Base-by-base conservation (phyloP, 148 eudicot species). In the Suaeda aralocaspica region DNA sequence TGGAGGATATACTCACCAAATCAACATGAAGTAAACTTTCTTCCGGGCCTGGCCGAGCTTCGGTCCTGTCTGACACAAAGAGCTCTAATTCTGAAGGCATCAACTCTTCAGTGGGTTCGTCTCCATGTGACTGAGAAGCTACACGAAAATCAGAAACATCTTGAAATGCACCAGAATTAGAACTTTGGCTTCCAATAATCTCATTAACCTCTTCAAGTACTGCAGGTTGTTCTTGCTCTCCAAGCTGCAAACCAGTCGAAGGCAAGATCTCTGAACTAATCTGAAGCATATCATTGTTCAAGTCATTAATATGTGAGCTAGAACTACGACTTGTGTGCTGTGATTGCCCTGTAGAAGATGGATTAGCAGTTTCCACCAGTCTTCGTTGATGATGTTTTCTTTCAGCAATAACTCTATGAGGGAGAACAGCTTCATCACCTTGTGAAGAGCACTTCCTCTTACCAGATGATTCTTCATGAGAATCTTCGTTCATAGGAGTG, bases 11-110 rank as follows among this genome's bases (percentile, higher is more conserved):
- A 73, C 86, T 82, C 71, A 74, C 80, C 74, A 80, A 44, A 74
- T 86, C 86, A 64, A 86, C 82, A 55, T 86, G 88, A 71, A 84
- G 74, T 66, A 77, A 45, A 77, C 68, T 83, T 64, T 77, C 84
- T 76, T 75, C 86, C 59, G 84, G 64, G 48, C 33, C 68, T n/a
- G n/a, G n/a, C n/a, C n/a, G n/a, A 53, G 33, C 66, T 75, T 68
- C 87, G 29, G 76, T 80, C 64, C 83, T 78, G 72, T 85, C 88
- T 60, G 87, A 76, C 52, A 76, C 71, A 46, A 73, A 71, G 33
- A 78, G 64, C 60, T 76, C 92, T 25, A 78, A 60, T 71, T 69
- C 87, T 50, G 84, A 60, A 67, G 87, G 73, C 50, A 53, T 25
- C 64, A 60, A 68, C 63, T 80, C 89, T 69, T 77, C 80, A 66